A percentile compares a stretch with the other conserved stretches of the same genome.
Evolutionary conservation across 495 filamentous ascomycete species (phyloP).

Genomic region (Copromyces sp.): DNA sequence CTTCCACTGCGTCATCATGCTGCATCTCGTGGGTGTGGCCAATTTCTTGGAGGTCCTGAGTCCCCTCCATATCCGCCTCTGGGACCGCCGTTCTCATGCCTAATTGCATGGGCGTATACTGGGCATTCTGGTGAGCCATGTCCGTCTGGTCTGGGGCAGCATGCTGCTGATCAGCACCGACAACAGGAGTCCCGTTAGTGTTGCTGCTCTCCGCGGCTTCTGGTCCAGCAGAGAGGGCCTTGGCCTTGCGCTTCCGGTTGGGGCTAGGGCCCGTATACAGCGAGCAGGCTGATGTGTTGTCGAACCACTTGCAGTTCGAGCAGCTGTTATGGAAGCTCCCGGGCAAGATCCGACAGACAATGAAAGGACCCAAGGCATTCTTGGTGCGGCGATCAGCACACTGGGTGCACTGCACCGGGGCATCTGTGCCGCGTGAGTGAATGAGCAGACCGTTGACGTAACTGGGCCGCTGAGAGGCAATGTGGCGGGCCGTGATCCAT

Average conservation of each 20-base stretch:
- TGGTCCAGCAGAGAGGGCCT: constrained; percentile 3
- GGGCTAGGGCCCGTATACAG: constrained; percentile 26
- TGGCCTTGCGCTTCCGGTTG: constrained; percentile 26
- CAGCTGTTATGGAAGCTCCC: constrained; percentile 25
- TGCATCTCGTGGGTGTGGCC: background rate
- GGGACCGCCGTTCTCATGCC: background rate
- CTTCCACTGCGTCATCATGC: background rate
- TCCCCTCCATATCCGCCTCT: background rate
- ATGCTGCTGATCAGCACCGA: background rate
- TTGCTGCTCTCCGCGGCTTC: background rate
- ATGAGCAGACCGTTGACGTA: constrained; percentile 28
- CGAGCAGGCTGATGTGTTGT: constrained; percentile 24
- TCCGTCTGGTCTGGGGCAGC: background rate
- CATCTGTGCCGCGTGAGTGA: constrained; percentile 23
- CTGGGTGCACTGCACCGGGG: constrained; percentile 11
- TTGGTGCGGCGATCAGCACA: constrained; percentile 19
- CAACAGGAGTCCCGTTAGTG: background rate
- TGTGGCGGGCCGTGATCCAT: constrained; percentile 26
- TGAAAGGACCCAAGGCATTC: constrained; percentile 21
- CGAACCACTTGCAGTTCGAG: constrained; percentile 31
- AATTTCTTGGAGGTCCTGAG: background rate
- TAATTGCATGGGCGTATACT: background rate
- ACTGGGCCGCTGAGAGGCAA: constrained; percentile 25
- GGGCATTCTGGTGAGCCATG: background rate
- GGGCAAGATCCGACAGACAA: constrained; percentile 17